Conservation (phyloP, 1,284 basidiomycete species). For the Xerocomus amazonicus region DNA sequence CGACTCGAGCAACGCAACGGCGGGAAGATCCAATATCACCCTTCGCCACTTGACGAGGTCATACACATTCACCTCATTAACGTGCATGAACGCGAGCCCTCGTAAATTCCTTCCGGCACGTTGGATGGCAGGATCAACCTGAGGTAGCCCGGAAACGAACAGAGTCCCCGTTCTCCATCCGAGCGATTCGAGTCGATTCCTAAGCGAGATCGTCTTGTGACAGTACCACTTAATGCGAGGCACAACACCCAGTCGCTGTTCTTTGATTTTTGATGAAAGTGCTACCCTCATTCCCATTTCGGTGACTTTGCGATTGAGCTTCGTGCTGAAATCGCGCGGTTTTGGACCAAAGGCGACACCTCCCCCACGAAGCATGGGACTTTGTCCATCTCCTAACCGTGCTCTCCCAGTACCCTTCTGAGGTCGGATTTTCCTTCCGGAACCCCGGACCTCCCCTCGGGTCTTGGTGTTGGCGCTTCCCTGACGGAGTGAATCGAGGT, state of each 20-base stretch:
- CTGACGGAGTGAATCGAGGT: slow-evolving; percentile 84
- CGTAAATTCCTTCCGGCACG: slow-evolving; percentile 64
- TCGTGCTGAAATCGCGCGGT: slow-evolving; percentile 87
- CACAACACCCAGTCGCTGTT: slow-evolving; percentile 75
- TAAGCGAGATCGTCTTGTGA: slow-evolving; percentile 62
- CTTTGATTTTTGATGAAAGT: slow-evolving; percentile 76
- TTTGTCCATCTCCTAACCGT: slow-evolving; percentile 85
- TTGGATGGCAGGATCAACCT: slow-evolving; percentile 50
- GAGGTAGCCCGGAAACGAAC: slow-evolving; percentile 65
- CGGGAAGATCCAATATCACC: slow-evolving; percentile 66
- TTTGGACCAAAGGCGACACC: slow-evolving; percentile 90
- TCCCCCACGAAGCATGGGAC: slow-evolving; percentile 89
- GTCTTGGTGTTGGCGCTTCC: slow-evolving; percentile 92
- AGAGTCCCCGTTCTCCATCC: slow-evolving; percentile 64
- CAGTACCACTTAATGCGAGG: slow-evolving; percentile 67
- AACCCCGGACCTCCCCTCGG: slow-evolving; percentile 85
- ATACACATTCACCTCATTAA: slow-evolving; percentile 71
- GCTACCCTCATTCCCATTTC: slow-evolving; percentile 92
- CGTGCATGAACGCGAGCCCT: slow-evolving; percentile 57
- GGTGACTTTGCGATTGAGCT: slow-evolving; percentile 86
- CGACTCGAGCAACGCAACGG: slow-evolving; percentile 66
- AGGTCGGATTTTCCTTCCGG: slow-evolving; percentile 81
- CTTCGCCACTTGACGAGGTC: slow-evolving; percentile 75
- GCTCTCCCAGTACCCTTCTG: slow-evolving; percentile 94
- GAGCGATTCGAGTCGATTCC: slow-evolving; percentile 53